Base-by-base conservation (phyloP, 495 filamentous ascomycete species). In the Aspergillus steynii region DNA sequence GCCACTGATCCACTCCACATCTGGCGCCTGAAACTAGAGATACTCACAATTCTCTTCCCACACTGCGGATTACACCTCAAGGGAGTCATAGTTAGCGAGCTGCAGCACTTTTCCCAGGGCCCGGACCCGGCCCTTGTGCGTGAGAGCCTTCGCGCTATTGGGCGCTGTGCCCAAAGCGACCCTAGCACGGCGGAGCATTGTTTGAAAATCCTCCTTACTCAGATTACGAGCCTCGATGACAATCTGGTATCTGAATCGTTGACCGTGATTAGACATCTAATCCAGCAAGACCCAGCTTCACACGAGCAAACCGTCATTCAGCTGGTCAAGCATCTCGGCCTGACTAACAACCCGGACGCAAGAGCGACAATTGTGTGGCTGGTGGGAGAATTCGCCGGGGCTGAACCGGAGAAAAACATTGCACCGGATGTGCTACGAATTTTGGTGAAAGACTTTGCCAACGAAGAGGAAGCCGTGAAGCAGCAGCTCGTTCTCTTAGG, bases 311-410 rank as follows among this genome's bases (percentile, higher is more conserved):
- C 94, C 0, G 93, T 99, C 5, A 86, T 97, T 42, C 83, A 91
- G 50, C 77, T 99, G n/a, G 94, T 96, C 7, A 96, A 92, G 71
- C 89, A 96, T 63, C 84, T 99, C 6, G 93, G 97, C 60, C 86
- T 86, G 3, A 89, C 90, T 8, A 92, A 87, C 2, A 90, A 91
- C 59, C 85, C 95, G 5, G 87, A 90, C 56, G 96, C 95, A 4
- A 82, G 95, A 57, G 94, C 96, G 14, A 94, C 88, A 34, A 97
- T 98, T 61, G 90, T 98, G 64, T 99, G 95, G 95, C 86, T 99
- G 4, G 93, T 99, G 0, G 95, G 95, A 54, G 95, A 99, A 74
- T 98, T 92, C 66, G 85, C 95, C 1, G 90, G 90, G 0, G 65
- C 88, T 10, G 87, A 93, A 60, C 82, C 86, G 2, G 88, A 90